phyloP scores from a whole-genome alignment of 78 protist species.

The Dictyostelium intermedium region DNA sequence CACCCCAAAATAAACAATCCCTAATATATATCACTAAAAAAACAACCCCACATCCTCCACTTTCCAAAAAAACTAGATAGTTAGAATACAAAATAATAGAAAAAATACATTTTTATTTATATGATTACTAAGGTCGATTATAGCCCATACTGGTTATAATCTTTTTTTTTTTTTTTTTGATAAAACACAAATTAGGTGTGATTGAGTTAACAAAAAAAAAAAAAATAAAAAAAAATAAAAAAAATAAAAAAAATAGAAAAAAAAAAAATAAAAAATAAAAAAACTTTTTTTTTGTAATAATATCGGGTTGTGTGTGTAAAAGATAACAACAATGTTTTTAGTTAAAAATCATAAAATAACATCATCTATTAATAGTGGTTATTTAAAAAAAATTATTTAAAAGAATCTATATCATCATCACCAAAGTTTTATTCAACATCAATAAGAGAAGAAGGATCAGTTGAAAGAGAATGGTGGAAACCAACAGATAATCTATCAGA shows the following conservation, averaged over 20 bases:
- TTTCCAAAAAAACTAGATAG: neutral
- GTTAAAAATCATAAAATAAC: neutral
- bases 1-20: neutral
- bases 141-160: neutral
- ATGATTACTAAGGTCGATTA: neutral
- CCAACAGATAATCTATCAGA: neutral
- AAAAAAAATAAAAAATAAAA: too few relatives aligned
- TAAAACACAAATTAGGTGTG: neutral
- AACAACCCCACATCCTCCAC: neutral
- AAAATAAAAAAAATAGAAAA: too few relatives aligned
- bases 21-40: too few relatives aligned
- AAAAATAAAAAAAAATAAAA: too few relatives aligned
- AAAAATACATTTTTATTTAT: neutral
- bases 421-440: slow-evolving; percentile 2
- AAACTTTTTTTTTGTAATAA: neutral
- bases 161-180: too few relatives aligned
- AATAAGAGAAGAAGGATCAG: slow-evolving; percentile 16
- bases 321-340: neutral
- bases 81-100: neutral
- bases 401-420: neutral
- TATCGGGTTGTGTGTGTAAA: neutral
- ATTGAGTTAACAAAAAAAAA: too few relatives aligned
- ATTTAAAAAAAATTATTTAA: neutral
- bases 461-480: slow-evolving; percentile 64
- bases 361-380: neutral